Evolutionary conservation across 2,329 filamentous ascomycete species (phyloP).

Genomic region (Dendryphion nanum): DNA sequence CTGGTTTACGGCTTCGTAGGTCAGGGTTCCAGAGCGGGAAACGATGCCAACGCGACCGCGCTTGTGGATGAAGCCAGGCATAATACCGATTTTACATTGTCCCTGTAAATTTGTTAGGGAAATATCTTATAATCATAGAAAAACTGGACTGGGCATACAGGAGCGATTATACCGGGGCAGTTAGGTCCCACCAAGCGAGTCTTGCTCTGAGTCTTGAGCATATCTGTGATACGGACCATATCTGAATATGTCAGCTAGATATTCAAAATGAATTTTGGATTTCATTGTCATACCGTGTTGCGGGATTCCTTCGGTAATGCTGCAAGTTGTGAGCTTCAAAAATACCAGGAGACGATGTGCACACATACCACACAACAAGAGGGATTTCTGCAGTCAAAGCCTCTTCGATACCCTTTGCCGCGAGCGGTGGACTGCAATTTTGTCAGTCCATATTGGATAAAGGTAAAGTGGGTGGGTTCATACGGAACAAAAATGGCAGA

Average conservation of each 20-base stretch:
- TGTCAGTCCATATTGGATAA: conserved; percentile 27
- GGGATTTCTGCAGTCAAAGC: conserved; percentile 90
- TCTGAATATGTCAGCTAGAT: conserved; percentile 53
- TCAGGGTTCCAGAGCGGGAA: conserved; percentile 95
- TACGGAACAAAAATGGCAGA: conserved; percentile 97
- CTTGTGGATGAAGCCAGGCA: conserved; percentile 99
- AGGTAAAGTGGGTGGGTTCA: conserved; percentile 18
- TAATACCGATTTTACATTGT: conserved; percentile 99
- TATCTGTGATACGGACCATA: conserved; percentile 98
- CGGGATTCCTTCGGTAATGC: conserved; percentile 94
- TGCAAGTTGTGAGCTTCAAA: conserved; percentile 37
- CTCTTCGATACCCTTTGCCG: conserved; percentile 94
- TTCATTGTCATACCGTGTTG: conserved; percentile 71
- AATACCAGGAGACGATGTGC: conserved; percentile 9
- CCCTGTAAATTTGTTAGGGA: conserved; percentile 52
- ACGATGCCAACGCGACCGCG: conserved; percentile 98
- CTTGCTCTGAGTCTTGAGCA: conserved; percentile 96
- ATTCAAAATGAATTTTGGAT: neutral
- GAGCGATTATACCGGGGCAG: conserved; percentile 95
- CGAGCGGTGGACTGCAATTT: conserved; percentile 71
- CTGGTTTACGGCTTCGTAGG: conserved; percentile 99
- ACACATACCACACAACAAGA: conserved; percentile 76
- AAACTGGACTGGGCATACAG: conserved; percentile 48
- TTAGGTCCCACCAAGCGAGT: conserved; percentile 95
- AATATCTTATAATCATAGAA: conserved; percentile 3